Conservation (phyloP, 768 basidiomycete genomes). For the Boletus rex-veris region DNA sequence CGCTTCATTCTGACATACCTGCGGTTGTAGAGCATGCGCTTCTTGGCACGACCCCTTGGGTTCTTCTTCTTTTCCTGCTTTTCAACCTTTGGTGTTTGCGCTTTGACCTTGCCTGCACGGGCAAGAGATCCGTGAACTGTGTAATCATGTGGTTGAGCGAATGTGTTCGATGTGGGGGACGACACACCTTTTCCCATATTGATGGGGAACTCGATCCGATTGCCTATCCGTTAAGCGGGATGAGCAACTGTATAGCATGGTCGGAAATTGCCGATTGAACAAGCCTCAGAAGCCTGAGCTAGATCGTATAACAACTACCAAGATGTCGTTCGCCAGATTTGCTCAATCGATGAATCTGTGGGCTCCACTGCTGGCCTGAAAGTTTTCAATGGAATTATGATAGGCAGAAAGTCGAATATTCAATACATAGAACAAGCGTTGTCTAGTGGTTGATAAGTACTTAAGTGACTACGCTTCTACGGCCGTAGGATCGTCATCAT, state of each 20-base stretch:
- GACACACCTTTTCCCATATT: constrained; percentile 71
- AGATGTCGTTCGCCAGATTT: too few relatives aligned
- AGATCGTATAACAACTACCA: too few relatives aligned
- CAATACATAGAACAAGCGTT: too few relatives aligned
- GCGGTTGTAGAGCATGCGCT: constrained; percentile 90
- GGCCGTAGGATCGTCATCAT: too few relatives aligned
- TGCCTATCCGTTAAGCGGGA: constrained; percentile 8
- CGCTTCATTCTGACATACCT: constrained; percentile 48
- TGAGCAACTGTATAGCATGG: constrained; percentile 38
- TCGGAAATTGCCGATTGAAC: constrained; percentile 24
- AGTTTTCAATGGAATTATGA: too few relatives aligned
- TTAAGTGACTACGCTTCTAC: too few relatives aligned
- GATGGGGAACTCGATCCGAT: constrained; percentile 37
- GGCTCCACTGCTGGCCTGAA: too few relatives aligned
- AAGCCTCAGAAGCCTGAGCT: too few relatives aligned
- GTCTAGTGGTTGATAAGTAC: too few relatives aligned
- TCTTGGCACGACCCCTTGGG: constrained; percentile 97
- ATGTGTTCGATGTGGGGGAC: neutral
- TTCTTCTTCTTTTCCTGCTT: constrained; percentile 99
- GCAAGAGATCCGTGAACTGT: constrained; percentile 98
- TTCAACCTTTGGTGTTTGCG: constrained; percentile 96
- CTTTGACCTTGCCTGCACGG: constrained; percentile 99
- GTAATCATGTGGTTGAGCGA: neutral
- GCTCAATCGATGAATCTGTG: too few relatives aligned
- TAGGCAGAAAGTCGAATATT: too few relatives aligned